Percentiles rank a stretch among this genome's conserved stretches.
Evolutionary conservation across 805 yeast genomes (phyloP).

Genomic region (Saccharomyces mikatae): DNA sequence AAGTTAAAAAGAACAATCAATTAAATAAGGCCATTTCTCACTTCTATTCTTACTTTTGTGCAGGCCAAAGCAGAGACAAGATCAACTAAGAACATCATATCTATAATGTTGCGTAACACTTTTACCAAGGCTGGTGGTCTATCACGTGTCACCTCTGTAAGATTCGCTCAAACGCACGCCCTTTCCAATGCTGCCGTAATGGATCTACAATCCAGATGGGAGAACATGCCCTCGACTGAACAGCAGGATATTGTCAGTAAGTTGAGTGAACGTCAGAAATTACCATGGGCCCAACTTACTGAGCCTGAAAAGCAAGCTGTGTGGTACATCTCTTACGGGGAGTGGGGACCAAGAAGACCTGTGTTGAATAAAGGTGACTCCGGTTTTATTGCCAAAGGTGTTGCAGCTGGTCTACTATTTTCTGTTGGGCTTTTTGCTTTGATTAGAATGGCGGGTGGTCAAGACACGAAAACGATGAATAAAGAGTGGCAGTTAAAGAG

Average conservation of each 20-base stretch:
- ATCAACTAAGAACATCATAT: neutral
- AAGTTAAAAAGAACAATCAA: neutral
- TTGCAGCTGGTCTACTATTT: slow-evolving; percentile 47
- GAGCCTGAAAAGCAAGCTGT: slow-evolving; percentile 91
- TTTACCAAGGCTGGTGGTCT: slow-evolving; percentile 17
- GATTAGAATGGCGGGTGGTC: slow-evolving; percentile 41
- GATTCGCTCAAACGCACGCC: slow-evolving; percentile 43
- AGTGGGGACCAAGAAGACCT: slow-evolving; percentile 99
- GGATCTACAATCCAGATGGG: slow-evolving; percentile 89
- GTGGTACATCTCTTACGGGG: slow-evolving; percentile 94
- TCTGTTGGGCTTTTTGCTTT: slow-evolving; percentile 42
- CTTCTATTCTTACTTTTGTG: neutral
- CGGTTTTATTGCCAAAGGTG: slow-evolving; percentile 68
- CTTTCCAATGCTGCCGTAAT: slow-evolving; percentile 85
- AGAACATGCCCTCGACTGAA: slow-evolving; percentile 73
- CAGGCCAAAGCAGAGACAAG: neutral
- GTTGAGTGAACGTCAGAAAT: slow-evolving; percentile 84
- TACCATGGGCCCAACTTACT: slow-evolving; percentile 86
- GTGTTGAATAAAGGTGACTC: slow-evolving; percentile 80
- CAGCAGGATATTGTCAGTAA: slow-evolving; percentile 77
- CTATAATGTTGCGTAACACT: slow-evolving; percentile 25
- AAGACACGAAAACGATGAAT: slow-evolving; percentile 66
- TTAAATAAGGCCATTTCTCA: neutral
- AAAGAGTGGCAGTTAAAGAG: slow-evolving; percentile 96
- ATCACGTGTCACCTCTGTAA: slow-evolving; percentile 28